These are phyloP conservation scores for Torulaspora maleeae DNA, from an alignment of 805 yeast genomes.

Conservation along the genomic window DNA sequence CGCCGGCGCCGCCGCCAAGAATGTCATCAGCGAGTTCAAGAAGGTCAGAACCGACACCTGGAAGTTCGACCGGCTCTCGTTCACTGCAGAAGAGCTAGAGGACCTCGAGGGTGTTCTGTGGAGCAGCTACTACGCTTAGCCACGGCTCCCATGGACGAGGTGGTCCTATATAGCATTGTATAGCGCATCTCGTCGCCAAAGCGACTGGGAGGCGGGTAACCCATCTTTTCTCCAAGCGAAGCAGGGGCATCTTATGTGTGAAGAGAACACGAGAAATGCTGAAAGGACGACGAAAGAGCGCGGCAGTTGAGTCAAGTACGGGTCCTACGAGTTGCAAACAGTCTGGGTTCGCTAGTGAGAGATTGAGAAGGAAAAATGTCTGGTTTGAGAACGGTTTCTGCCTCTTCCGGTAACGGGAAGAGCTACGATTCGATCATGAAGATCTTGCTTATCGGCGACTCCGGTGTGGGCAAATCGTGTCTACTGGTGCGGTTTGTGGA, in stretches of 20 bases:
- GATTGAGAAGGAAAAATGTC: constrained; percentile 21
- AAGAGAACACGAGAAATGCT: neutral
- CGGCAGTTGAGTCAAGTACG: neutral
- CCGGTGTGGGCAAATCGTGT: constrained; percentile 88
- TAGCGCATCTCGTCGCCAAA: no score
- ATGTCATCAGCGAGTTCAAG: constrained; percentile 74
- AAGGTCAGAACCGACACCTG: constrained; percentile 93
- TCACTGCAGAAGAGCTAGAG: constrained; percentile 73
- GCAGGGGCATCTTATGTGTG: constrained; percentile 6
- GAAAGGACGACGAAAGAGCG: neutral
- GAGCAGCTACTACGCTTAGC: constrained; percentile 81
- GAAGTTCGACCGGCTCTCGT: constrained; percentile 79
- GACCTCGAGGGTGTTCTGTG: constrained; percentile 92
- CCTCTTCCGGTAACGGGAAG: constrained; percentile 29
- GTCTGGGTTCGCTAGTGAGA: neutral
- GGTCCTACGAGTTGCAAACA: neutral
- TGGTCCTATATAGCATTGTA: neutral
- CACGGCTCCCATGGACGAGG: neutral
- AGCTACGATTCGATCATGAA: constrained; percentile 84
- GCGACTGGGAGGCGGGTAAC: constrained; percentile 4
- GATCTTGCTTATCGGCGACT: constrained; percentile 88
- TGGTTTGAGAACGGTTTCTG: constrained; percentile 30
- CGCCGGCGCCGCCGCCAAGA: constrained; percentile 80
- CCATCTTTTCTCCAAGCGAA: neutral
- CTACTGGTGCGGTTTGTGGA: constrained; percentile 87